phyloP scores from a whole-genome alignment of 768 basidiomycete species.

The Panaeolus papilionaceus region DNA sequence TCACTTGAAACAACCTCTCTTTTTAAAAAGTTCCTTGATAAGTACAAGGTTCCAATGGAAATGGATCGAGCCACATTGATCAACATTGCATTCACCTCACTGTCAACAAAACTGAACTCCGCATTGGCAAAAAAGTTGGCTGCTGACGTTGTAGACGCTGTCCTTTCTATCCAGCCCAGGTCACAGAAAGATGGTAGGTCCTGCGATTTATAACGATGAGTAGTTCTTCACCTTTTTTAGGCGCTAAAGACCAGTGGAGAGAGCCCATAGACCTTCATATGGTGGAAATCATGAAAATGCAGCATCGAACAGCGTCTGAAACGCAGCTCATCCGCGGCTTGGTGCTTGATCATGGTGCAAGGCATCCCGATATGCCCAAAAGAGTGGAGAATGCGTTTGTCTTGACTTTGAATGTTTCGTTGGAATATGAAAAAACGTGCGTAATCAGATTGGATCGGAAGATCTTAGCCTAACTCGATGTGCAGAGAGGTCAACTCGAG shows the following conservation, averaged over 20 bases:
- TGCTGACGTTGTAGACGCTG: conserved; percentile 94
- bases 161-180: conserved; percentile 82
- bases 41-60: conserved; percentile 78
- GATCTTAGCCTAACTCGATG: conserved; percentile 23
- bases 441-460: conserved; percentile 38
- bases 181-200: conserved; percentile 61
- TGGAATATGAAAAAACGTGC: conserved; percentile 99
- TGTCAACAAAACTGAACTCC: conserved; percentile 90
- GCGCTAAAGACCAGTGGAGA: conserved; percentile 69
- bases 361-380: conserved; percentile 99
- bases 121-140: conserved; percentile 86
- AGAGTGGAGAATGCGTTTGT: conserved; percentile 96
- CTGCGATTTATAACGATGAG: conserved; percentile 18
- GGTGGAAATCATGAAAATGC: conserved; percentile 99
- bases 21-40: conserved; percentile 83
- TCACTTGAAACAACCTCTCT: background rate
- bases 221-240: conserved; percentile 37
- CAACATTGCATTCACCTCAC: conserved; percentile 93
- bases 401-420: conserved; percentile 93
- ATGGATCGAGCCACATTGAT: conserved; percentile 92
- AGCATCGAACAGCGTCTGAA: conserved; percentile 96
- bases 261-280: conserved; percentile 98
- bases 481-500: conserved; percentile 97
- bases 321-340: conserved; percentile 95
- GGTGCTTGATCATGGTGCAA: conserved; percentile 95